Conservation (phyloP, 768 basidiomycete genomes). For the Boletus huronensis region DNA sequence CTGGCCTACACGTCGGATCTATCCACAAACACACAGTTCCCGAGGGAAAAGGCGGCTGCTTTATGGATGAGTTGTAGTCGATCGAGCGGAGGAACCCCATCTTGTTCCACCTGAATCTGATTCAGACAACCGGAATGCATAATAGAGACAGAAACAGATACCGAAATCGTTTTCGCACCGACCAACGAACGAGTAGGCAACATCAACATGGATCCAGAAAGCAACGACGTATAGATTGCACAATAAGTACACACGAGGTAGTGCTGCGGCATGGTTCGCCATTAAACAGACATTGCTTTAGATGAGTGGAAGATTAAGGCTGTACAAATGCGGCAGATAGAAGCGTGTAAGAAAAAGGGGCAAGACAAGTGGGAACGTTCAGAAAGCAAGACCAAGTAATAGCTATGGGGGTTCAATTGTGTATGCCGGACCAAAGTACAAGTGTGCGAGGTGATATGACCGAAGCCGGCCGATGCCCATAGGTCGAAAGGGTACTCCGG, state of each 20-base stretch:
- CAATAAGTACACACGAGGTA: slow-evolving; percentile 40
- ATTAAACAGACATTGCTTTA: slow-evolving; percentile 42
- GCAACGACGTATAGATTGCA: slow-evolving; percentile 36
- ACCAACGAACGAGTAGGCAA: background rate
- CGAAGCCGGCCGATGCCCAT: slow-evolving; percentile 36
- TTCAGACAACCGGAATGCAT: too few relatives aligned
- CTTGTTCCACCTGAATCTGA: too few relatives aligned
- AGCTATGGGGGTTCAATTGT: slow-evolving; percentile 37
- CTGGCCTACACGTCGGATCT: too few relatives aligned
- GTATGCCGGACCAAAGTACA: slow-evolving; percentile 72
- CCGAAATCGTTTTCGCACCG: background rate
- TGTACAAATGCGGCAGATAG: slow-evolving; percentile 48
- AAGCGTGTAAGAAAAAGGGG: slow-evolving; percentile 16
- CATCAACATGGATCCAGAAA: slow-evolving; percentile 7
- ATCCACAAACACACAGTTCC: too few relatives aligned
- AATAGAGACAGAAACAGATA: background rate
- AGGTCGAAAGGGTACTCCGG: slow-evolving; percentile 32
- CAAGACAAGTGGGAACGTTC: slow-evolving; percentile 29
- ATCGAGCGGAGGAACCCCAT: background rate
- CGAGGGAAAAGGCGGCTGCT: too few relatives aligned
- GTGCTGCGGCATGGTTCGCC: slow-evolving; percentile 36
- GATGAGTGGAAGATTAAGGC: slow-evolving; percentile 37
- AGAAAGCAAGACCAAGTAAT: slow-evolving; percentile 36
- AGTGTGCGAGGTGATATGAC: slow-evolving; percentile 56
- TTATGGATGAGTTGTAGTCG: too few relatives aligned